A percentile compares a stretch with the other conserved stretches of the same genome.
These are phyloP conservation scores for Leccinum huronense DNA, from an alignment of 1,284 basidiomycete genomes.

Conservation along the genomic window DNA sequence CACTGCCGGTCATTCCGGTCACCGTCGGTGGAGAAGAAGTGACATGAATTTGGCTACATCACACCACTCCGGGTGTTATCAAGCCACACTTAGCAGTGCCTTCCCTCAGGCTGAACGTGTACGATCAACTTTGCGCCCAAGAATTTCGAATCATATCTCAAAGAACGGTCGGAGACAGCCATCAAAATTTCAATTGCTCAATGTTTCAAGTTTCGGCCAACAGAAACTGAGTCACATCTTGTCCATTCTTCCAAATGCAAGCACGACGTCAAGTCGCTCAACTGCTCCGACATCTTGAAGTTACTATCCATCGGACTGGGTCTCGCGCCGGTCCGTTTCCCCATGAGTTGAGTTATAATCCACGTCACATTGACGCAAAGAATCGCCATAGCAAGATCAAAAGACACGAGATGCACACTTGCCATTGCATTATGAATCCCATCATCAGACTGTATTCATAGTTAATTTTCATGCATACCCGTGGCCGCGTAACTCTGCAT, in stretches of 20 bases:
- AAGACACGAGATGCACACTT: too few relatives aligned
- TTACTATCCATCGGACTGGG: background rate
- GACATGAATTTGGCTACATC: background rate
- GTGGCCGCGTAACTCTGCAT: conserved; percentile 48
- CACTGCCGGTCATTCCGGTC: background rate
- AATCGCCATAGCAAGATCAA: too few relatives aligned
- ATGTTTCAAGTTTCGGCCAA: conserved; percentile 1
- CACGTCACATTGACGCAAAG: too few relatives aligned
- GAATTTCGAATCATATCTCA: background rate
- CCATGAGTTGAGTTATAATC: background rate
- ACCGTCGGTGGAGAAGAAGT: background rate
- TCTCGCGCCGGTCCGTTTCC: background rate
- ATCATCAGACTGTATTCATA: too few relatives aligned
- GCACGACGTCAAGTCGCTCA: background rate
- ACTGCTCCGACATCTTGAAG: background rate
- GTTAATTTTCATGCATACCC: background rate
- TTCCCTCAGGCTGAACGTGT: background rate
- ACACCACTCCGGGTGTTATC: background rate
- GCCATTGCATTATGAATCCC: too few relatives aligned
- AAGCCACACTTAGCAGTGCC: background rate
- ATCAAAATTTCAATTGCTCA: background rate
- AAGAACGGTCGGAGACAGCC: background rate
- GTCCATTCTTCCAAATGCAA: background rate
- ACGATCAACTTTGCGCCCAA: background rate
- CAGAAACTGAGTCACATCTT: background rate